Evolutionary conservation across 2,329 filamentous ascomycete genomes (phyloP).

Genomic region (Neonectria hederae): DNA sequence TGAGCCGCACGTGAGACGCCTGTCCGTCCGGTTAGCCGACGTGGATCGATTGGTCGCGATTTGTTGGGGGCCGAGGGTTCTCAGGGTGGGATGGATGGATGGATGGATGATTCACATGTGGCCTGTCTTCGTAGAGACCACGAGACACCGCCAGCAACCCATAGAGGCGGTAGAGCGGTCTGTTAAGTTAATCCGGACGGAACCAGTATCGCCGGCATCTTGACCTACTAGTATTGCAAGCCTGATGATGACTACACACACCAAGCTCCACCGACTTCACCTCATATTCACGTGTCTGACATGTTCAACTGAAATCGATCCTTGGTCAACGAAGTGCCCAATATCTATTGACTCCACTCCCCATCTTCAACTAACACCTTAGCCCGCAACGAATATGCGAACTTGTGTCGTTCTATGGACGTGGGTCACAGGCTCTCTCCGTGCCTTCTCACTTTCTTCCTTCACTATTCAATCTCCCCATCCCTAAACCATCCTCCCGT

Average conservation of each 20-base stretch:
- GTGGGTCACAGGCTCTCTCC: neutral
- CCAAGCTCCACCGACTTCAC: neutral
- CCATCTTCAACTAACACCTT: neutral
- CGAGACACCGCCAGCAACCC: neutral
- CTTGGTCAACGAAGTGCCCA: neutral
- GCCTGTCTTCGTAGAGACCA: neutral
- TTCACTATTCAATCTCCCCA: slow-evolving; percentile 2
- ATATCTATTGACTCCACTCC: neutral
- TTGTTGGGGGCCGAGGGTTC: slow-evolving; percentile 37
- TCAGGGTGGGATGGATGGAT: slow-evolving; percentile 21
- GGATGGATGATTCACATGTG: slow-evolving; percentile 1
- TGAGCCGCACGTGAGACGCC: slow-evolving; percentile 3
- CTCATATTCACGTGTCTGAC: neutral
- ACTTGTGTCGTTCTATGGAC: neutral
- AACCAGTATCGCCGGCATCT: too few relatives aligned
- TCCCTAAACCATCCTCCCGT: slow-evolving; percentile 6
- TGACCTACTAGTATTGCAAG: neutral
- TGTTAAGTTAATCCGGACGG: neutral
- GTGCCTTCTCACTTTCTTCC: slow-evolving; percentile 26
- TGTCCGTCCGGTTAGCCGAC: neutral
- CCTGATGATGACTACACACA: neutral
- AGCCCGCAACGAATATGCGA: neutral
- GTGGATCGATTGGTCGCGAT: slow-evolving; percentile 15
- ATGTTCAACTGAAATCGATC: neutral
- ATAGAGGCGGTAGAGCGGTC: neutral